Conservation (phyloP, 371 early-diverging fungal genomes). For the Apophysomyces elegans region DNA sequence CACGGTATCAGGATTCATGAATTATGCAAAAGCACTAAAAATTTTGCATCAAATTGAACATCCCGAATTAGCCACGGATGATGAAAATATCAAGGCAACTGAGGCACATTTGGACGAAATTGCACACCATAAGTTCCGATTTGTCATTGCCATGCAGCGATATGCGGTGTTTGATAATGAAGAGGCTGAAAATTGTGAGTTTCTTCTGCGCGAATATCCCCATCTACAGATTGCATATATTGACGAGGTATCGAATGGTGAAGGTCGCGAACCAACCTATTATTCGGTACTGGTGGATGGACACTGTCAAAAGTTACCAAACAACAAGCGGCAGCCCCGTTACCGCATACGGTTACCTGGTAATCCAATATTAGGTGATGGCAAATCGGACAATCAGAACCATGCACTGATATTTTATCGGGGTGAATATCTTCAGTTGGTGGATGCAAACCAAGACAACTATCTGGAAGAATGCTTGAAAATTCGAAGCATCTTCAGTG, state of each 20-base stretch:
- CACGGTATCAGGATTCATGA: constrained; percentile 91
- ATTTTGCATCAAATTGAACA: constrained; percentile 84
- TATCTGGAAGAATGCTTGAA: constrained; percentile 91
- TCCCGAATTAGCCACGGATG: constrained; percentile 69
- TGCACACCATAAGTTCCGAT: constrained; percentile 82
- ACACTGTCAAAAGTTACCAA: constrained; percentile 63
- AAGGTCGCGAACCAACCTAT: constrained; percentile 57
- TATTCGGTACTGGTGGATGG: constrained; percentile 85
- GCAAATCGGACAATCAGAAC: constrained; percentile 93
- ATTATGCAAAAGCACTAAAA: constrained; percentile 85
- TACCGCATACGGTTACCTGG: constrained; percentile 86
- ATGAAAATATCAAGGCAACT: constrained; percentile 56
- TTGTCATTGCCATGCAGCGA: constrained; percentile 90
- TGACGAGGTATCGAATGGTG: constrained; percentile 58
- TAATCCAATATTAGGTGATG: constrained; percentile 90
- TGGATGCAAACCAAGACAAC: constrained; percentile 95
- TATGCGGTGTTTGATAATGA: constrained; percentile 78
- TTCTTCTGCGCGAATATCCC: constrained; percentile 76
- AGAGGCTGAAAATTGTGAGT: constrained; percentile 81
- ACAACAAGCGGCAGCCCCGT: constrained; percentile 72
- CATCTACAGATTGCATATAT: constrained; percentile 85
- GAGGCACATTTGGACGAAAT: constrained; percentile 65
- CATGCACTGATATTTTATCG: constrained; percentile 86
- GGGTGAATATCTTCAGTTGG: constrained; percentile 87
- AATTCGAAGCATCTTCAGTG: constrained; percentile 86